These are phyloP conservation scores for Lolium multiflorum DNA, from an alignment of 176 grass and related monocot species.

Conservation along the genomic window DNA sequence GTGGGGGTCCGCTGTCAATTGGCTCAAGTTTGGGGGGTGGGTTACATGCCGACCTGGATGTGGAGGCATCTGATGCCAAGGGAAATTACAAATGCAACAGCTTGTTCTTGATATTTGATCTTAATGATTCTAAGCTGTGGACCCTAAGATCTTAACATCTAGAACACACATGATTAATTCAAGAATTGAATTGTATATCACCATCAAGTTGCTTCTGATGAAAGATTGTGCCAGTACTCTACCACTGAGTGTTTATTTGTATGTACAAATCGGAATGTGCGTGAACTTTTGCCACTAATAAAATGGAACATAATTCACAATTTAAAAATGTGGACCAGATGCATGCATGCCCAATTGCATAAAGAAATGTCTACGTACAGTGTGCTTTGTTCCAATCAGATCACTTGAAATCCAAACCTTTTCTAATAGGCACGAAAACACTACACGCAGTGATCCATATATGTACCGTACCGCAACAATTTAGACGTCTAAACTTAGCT, in stretches of 20 bases:
- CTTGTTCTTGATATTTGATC: neutral
- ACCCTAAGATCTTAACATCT: neutral
- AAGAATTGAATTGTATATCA: neutral
- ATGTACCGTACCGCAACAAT: too few relatives aligned
- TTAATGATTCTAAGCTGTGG: too few relatives aligned
- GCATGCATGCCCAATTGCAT: neutral
- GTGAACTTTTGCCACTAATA: neutral
- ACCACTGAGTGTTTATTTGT: neutral
- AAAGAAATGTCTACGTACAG: neutral
- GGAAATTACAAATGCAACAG: neutral
- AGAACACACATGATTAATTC: neutral
- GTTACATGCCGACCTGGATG: neutral
- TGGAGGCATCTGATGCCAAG: neutral
- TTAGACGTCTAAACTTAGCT: too few relatives aligned
- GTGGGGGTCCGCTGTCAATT: neutral
- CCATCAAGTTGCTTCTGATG: neutral
- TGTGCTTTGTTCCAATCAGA: neutral
- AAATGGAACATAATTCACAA: neutral
- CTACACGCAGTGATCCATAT: too few relatives aligned
- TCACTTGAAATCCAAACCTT: too few relatives aligned
- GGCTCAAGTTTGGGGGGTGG: neutral
- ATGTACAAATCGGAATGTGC: neutral
- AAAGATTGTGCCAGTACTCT: neutral
- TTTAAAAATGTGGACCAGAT: neutral
- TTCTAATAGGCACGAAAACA: too few relatives aligned